A percentile compares a stretch with the other conserved stretches of the same genome.
phyloP scores from a whole-genome alignment of 2,329 filamentous ascomycete genomes.

The Fusarium sp. region DNA sequence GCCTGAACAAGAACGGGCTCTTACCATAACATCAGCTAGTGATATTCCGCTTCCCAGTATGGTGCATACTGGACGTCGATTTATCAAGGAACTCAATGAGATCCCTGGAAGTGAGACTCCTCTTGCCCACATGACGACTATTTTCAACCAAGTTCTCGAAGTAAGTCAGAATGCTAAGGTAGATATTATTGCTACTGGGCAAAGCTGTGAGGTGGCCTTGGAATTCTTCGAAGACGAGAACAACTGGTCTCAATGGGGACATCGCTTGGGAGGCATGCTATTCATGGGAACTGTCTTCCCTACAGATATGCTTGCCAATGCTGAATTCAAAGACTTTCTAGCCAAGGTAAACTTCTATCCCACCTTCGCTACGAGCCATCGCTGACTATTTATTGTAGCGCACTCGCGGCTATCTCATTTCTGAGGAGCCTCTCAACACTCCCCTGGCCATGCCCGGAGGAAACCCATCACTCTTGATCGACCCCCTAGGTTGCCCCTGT shows the following conservation, averaged over 20 bases:
- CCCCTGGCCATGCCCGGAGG: conserved; percentile 67
- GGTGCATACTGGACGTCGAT: conserved; percentile 67
- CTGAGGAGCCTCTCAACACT: conserved; percentile 63
- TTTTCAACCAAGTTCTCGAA: conserved; percentile 75
- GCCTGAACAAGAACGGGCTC: conserved; percentile 69
- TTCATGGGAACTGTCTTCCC: conserved; percentile 63
- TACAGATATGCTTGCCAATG: conserved; percentile 56
- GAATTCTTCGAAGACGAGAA: conserved; percentile 69
- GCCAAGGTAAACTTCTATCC: conserved; percentile 56
- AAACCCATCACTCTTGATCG: conserved; percentile 59
- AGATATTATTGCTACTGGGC: conserved; percentile 78
- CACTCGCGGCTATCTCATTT: conserved; percentile 72
- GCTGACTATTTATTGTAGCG: conserved; percentile 57
- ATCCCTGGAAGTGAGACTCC: conserved; percentile 71
- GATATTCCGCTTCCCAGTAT: conserved; percentile 72
- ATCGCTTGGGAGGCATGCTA: conserved; percentile 62
- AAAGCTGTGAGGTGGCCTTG: conserved; percentile 71
- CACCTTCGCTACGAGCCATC: conserved; percentile 11
- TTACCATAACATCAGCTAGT: conserved; percentile 71
- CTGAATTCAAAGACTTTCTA: conserved; percentile 64
- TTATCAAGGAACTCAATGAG: conserved; percentile 69
- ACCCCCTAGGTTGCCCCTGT: conserved; percentile 71
- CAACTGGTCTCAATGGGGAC: conserved; percentile 63
- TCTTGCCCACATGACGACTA: conserved; percentile 72
- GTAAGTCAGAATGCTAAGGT: conserved; percentile 65